These are phyloP conservation scores for Davidsoniella neocaledoniae DNA, from an alignment of 2,329 filamentous ascomycete genomes.

Conservation along the genomic window DNA sequence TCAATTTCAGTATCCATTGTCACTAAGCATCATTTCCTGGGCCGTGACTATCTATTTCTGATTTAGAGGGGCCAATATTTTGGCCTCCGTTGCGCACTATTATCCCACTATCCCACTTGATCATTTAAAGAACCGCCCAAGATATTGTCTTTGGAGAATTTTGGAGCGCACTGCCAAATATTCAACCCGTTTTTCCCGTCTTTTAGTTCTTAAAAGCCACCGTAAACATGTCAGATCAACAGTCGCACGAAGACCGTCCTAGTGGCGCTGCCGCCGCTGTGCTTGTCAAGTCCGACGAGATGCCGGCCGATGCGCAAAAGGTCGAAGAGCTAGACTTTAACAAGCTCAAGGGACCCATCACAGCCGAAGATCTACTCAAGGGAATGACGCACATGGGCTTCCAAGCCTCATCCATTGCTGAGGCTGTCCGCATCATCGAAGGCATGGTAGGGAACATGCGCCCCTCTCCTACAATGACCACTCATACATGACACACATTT, in stretches of 20 bases:
- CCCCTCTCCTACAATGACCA: not conserved
- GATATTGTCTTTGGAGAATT: too few relatives aligned
- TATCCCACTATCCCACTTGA: too few relatives aligned
- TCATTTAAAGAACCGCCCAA: too few relatives aligned
- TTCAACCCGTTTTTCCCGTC: not conserved
- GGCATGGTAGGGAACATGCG: conserved; percentile 54
- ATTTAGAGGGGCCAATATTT: too few relatives aligned
- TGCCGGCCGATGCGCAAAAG: conserved; percentile 60
- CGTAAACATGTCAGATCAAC: conserved; percentile 7
- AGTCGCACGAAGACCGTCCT: conserved; percentile 29
- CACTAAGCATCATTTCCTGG: too few relatives aligned
- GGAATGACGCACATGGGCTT: conserved; percentile 78
- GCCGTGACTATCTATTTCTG: too few relatives aligned
- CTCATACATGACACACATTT: not conserved
- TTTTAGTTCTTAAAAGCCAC: not conserved
- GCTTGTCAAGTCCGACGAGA: conserved; percentile 64
- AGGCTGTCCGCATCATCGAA: conserved; percentile 84
- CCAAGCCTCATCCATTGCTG: conserved; percentile 53
- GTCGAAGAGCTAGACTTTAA: conserved; percentile 92
- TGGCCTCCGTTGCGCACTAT: too few relatives aligned
- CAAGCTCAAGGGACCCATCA: conserved; percentile 58
- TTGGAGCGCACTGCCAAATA: not conserved
- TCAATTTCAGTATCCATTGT: too few relatives aligned
- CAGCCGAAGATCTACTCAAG: conserved; percentile 66
- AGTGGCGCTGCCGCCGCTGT: conserved; percentile 60